These are phyloP conservation scores for Fomitopsis palustris DNA, from an alignment of 1,284 basidiomycete genomes.

Conservation along the genomic window DNA sequence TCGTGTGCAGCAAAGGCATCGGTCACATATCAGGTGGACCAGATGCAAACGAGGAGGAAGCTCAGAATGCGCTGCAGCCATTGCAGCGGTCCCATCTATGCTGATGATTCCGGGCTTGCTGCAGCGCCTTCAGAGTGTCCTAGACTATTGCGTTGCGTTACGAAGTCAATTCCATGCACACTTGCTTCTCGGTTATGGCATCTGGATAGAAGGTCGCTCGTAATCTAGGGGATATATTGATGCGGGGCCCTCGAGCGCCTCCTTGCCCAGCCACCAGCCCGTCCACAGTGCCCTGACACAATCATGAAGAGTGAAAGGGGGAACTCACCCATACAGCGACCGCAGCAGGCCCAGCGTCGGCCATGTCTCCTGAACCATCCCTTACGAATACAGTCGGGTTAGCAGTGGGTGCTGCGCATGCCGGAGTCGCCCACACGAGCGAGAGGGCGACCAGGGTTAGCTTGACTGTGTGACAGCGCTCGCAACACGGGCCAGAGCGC, in stretches of 20 bases:
- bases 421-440: neutral
- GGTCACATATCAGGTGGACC: no score
- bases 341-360: slow-evolving; percentile 4
- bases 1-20: no score
- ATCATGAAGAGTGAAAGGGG: neutral
- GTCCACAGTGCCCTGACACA: neutral
- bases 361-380: neutral
- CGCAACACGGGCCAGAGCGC: neutral
- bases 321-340: slow-evolving; percentile 9
- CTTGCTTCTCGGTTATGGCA: no score
- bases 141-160: no score
- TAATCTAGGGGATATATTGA: neutral
- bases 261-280: neutral
- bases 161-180: no score
- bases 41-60: no score
- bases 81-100: no score
- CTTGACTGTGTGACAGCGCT: neutral
- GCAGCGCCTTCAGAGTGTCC: no score
- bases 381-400: neutral
- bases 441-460: neutral
- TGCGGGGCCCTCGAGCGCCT: neutral
- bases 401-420: slow-evolving; percentile 1
- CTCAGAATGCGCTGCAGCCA: no score
- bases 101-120: no score
- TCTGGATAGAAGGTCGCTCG: no score